Evolutionary conservation across 2,329 filamentous ascomycete species (phyloP).

Genomic region (Simplicillium sp.): DNA sequence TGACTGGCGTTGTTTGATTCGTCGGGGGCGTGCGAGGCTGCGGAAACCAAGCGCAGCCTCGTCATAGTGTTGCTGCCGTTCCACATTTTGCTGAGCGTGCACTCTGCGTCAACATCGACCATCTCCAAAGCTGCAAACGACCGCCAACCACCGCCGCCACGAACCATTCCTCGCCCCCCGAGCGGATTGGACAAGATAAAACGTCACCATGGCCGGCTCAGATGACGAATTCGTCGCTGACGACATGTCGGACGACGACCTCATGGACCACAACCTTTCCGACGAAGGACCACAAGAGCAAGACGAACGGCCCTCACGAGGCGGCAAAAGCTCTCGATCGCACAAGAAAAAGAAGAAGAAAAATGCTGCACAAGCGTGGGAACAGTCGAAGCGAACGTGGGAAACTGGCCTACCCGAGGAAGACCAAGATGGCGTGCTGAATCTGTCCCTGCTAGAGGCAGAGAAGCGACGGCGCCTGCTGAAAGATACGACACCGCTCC

Average conservation of each 20-base stretch:
- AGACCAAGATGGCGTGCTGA: constrained; percentile 69
- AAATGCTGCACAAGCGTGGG: constrained; percentile 49
- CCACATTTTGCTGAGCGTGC: no score
- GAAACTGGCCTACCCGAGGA: constrained; percentile 61
- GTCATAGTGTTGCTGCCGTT: constrained; percentile 3
- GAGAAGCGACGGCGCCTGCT: constrained; percentile 73
- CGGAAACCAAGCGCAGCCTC: constrained; percentile 13
- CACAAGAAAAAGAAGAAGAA: constrained; percentile 21
- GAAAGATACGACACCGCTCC: constrained; percentile 88
- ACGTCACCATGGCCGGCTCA: constrained; percentile 54
- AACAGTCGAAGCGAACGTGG: constrained; percentile 58
- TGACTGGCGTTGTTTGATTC: no score
- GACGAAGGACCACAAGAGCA: constrained; percentile 16
- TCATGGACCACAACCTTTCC: constrained; percentile 38
- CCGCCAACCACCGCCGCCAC: background rate
- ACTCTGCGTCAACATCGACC: background rate
- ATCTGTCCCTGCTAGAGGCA: constrained; percentile 70
- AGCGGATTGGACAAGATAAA: no score
- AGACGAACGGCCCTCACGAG: constrained; percentile 10
- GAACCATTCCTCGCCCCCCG: no score
- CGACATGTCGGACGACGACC: constrained; percentile 56
- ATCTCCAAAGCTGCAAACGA: background rate
- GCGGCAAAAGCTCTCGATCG: constrained; percentile 16
- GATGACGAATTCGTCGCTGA: constrained; percentile 61
- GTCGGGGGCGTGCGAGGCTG: constrained; percentile 13